A percentile compares a stretch with the other conserved stretches of the same genome.
Evolutionary conservation across 495 filamentous ascomycete species (phyloP).

Genomic region (Penicillium herquei): DNA sequence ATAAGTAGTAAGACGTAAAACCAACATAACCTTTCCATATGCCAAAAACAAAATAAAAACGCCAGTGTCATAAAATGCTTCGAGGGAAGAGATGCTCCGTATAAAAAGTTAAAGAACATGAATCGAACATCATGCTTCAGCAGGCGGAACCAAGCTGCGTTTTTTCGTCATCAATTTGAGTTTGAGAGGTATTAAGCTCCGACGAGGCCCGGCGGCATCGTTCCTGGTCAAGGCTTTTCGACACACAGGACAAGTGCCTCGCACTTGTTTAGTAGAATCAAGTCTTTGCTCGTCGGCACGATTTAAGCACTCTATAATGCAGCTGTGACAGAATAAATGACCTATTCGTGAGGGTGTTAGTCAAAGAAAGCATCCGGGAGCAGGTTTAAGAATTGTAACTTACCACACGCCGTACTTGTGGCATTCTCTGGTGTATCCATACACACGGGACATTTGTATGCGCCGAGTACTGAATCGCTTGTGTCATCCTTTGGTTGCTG

Average conservation of each 20-base stretch:
- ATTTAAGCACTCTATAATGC: conserved; percentile 17
- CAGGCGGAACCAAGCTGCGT: not conserved
- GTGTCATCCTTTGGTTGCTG: conserved; percentile 20
- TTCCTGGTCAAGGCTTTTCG: conserved; percentile 15
- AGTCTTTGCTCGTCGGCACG: conserved; percentile 2
- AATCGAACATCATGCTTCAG: not conserved
- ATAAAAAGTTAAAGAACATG: too few relatives aligned
- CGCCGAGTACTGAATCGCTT: not conserved
- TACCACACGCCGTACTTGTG: conserved; percentile 20
- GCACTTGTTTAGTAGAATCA: conserved; percentile 7
- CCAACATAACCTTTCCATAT: too few relatives aligned
- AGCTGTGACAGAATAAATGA: conserved; percentile 18
- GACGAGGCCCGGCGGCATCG: conserved; percentile 9
- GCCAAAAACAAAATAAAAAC: too few relatives aligned
- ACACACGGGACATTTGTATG: conserved; percentile 21
- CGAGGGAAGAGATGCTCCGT: too few relatives aligned
- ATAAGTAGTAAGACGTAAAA: too few relatives aligned
- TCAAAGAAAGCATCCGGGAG: not conserved
- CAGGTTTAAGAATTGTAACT: not conserved
- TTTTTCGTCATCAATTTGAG: conserved; percentile 18
- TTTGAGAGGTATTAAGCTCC: conserved; percentile 17
- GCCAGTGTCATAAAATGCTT: too few relatives aligned
- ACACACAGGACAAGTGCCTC: conserved; percentile 19
- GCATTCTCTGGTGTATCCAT: conserved; percentile 21
- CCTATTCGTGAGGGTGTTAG: conserved; percentile 3